phyloP scores from a whole-genome alignment of 306 rosid species.

The Vicia sativa region DNA sequence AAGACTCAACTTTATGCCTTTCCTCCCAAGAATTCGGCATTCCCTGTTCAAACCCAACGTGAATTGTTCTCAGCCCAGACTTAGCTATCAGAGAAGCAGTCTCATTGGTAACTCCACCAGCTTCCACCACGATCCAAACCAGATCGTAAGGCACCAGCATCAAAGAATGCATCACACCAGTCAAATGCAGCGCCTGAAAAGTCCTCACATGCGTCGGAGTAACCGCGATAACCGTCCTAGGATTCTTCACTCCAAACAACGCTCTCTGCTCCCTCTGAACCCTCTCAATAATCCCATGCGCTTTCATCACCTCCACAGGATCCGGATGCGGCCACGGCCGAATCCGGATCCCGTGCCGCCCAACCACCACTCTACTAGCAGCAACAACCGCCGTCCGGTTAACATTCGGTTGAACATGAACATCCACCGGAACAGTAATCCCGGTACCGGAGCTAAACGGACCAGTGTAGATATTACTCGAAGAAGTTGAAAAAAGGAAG shows the following conservation, averaged over 20 bases:
- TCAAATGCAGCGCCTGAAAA: constrained; percentile 89
- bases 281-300: constrained; percentile 84
- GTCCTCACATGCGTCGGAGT: constrained; percentile 93
- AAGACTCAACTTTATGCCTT: constrained; percentile 78
- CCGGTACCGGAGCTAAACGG: constrained; percentile 73
- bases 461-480: constrained; percentile 59
- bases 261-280: constrained; percentile 92
- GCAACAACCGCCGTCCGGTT: constrained; percentile 46
- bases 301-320: constrained; percentile 92
- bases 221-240: constrained; percentile 68
- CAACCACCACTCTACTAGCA: constrained; percentile 84
- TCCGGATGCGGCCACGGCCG: constrained; percentile 99
- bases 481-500: constrained; percentile 75
- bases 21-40: constrained; percentile 89
- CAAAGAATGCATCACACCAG: constrained; percentile 91
- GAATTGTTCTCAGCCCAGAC: constrained; percentile 73
- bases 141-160: constrained; percentile 86
- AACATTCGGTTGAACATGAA: constrained; percentile 37
- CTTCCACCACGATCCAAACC: constrained; percentile 96
- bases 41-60: constrained; percentile 61
- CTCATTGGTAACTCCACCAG: constrained; percentile 85
- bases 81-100: constrained; percentile 74
- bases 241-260: constrained; percentile 82
- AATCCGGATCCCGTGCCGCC: constrained; percentile 99
- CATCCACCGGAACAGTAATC: constrained; percentile 45